A percentile compares a stretch with the other conserved stretches of the same genome.
These are phyloP conservation scores for Cadophora sp. DNA, from an alignment of 2,329 filamentous ascomycete genomes.

Conservation along the genomic window DNA sequence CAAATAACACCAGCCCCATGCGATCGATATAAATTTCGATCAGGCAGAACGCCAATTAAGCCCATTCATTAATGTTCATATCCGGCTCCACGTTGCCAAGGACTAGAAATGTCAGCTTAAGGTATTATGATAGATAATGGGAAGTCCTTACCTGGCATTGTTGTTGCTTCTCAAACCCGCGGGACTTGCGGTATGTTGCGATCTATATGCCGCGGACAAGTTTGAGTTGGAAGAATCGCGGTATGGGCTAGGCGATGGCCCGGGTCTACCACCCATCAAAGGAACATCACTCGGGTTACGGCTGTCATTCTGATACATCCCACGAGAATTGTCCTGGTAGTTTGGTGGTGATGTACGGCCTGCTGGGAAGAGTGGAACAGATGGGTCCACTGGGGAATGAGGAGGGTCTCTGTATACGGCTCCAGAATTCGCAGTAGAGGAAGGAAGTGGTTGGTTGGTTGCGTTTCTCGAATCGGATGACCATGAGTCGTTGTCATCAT, in stretches of 20 bases:
- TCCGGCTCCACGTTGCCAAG: constrained; percentile 63
- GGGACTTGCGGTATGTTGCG: constrained; percentile 51
- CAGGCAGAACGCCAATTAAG: constrained; percentile 41
- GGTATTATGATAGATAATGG: neutral
- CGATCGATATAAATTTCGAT: constrained; percentile 32
- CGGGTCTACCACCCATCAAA: constrained; percentile 34
- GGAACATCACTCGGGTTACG: constrained; percentile 37
- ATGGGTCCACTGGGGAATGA: constrained; percentile 57
- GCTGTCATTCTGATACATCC: constrained; percentile 39
- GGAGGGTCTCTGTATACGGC: constrained; percentile 46
- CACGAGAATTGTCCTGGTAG: constrained; percentile 41
- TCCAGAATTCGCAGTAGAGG: constrained; percentile 41
- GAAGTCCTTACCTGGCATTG: constrained; percentile 53
- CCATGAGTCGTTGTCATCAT: constrained; percentile 75
- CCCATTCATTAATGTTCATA: constrained; percentile 55
- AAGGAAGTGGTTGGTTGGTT: constrained; percentile 46
- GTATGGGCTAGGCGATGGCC: constrained; percentile 38
- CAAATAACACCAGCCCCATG: constrained; percentile 43
- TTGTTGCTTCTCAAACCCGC: constrained; percentile 51
- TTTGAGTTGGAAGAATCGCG: constrained; percentile 46
- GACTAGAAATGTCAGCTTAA: constrained; percentile 49
- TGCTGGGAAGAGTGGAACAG: constrained; percentile 58
- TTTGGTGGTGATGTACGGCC: constrained; percentile 44
- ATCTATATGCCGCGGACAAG: constrained; percentile 46
- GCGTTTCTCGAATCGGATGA: constrained; percentile 63